Percentiles rank a stretch among this genome's conserved stretches.
These are phyloP conservation scores for Tuber indicum DNA, from an alignment of 495 filamentous ascomycete species.

Conservation along the genomic window DNA sequence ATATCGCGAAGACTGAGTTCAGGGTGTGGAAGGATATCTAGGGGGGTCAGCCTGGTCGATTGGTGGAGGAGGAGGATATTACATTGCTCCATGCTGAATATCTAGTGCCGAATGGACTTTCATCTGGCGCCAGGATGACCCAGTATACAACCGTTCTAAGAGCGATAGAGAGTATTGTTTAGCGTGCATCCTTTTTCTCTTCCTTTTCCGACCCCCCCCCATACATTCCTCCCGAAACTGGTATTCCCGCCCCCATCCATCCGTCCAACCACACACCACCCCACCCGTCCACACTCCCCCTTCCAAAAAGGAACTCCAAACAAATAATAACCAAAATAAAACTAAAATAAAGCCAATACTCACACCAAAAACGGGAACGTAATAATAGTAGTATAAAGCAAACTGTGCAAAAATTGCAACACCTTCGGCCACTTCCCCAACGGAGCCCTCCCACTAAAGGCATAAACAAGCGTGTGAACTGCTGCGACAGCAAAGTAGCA, in stretches of 20 bases:
- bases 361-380: conserved; percentile 63
- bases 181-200: background rate
- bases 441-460: conserved; percentile 50
- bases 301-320: background rate
- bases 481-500: conserved; percentile 66
- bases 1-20: conserved; percentile 62
- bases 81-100: conserved; percentile 64
- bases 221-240: background rate
- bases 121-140: conserved; percentile 51
- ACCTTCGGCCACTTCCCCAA: conserved; percentile 56
- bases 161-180: background rate
- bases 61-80: conserved; percentile 24
- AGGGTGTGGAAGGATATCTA: conserved; percentile 66
- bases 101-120: conserved; percentile 48
- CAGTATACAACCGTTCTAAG: conserved; percentile 55
- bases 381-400: conserved; percentile 60
- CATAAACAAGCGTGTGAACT: conserved; percentile 62
- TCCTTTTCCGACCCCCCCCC: background rate
- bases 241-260: background rate
- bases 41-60: conserved; percentile 14
- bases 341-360: conserved; percentile 1
- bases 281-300: background rate
- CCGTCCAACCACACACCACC: background rate
- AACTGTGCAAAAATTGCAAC: conserved; percentile 59
- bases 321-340: conserved; percentile 43